phyloP scores from a whole-genome alignment of 2,329 filamentous ascomycete genomes.

The Capronia americana region DNA sequence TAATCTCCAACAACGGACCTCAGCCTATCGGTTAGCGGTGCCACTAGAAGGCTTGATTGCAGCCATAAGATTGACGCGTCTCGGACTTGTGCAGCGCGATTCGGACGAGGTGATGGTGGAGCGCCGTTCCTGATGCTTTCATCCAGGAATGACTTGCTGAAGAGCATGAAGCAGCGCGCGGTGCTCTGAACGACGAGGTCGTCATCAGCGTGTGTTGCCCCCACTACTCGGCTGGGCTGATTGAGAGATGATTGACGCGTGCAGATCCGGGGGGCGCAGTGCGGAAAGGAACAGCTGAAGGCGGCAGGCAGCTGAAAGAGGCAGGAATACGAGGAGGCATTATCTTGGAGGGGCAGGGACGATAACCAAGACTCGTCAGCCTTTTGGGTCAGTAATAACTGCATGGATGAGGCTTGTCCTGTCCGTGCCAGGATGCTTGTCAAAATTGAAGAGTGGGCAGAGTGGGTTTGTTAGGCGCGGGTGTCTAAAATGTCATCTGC shows the following conservation, averaged over 20 bases:
- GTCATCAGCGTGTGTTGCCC: not conserved
- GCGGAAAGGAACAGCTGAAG: slow-evolving; percentile 1
- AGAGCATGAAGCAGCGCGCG: not conserved
- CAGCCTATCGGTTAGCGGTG: slow-evolving; percentile 27
- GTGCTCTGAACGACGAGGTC: not conserved
- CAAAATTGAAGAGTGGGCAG: not conserved
- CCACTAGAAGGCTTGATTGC: slow-evolving; percentile 32
- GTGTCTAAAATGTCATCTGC: slow-evolving; percentile 17
- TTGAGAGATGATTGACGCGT: slow-evolving; percentile 29
- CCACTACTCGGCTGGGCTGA: slow-evolving; percentile 11
- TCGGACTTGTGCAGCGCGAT: slow-evolving; percentile 17
- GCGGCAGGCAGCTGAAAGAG: not conserved
- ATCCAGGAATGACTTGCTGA: not conserved
- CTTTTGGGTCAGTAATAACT: not conserved
- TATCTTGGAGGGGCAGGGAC: not conserved
- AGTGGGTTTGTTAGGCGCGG: slow-evolving; percentile 15
- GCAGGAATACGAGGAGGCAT: not conserved
- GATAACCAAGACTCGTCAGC: not conserved
- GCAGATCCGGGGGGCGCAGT: slow-evolving; percentile 22
- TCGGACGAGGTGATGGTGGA: slow-evolving; percentile 11
- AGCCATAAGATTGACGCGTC: slow-evolving; percentile 30
- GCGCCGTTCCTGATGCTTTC: not conserved
- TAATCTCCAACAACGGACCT: slow-evolving; percentile 31
- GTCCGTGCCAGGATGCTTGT: not conserved
- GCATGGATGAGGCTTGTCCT: slow-evolving; percentile 16